Evolutionary conservation across 1,139 yeast genomes (phyloP), one percentile per base, ranked within the genome.

Genomic region (Candida albicans): DNA sequence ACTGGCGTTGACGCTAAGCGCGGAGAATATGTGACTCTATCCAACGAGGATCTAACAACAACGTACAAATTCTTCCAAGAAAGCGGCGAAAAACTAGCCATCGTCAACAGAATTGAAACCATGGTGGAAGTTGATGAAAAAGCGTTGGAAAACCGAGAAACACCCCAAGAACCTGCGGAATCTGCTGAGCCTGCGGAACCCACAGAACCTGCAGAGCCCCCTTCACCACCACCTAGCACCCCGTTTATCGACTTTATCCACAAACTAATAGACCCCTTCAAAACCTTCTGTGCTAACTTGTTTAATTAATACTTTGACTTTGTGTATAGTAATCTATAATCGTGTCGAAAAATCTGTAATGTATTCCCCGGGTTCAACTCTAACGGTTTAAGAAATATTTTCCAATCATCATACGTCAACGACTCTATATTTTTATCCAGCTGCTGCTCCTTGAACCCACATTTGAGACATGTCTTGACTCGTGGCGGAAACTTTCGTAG

Each of bases 21-120:
- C 33, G 91, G 90, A 0, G 61, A 62, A 43, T 82, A 62, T 54
- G 73, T 81, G 9, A 54, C 64, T 2, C 57, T 84, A 8, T 46
- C 64, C 2, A 68, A 66, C 5, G 57, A 64, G 0, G 77, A 77
- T 34, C 53, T 77, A 43, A 52, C 53, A 11, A 65, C 76, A 2
- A 62, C 62, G 1, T 73, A 51, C 51, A 62, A 62, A 34, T 67
- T 80, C 3, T 61, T 57, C 36, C 68, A 65, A 31, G 52, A 58
- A 1, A 68, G 72, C 49, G 81, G 82, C 0, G 58, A 57, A 2
- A 53, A 50, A 2, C 64, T 61, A 45, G 45, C 42, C 13, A 50
- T 54, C 6, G 38, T 45, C 4, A 52, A 56, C 9, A 47, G 47
- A 8, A 58, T 70, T 30, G 54, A 55, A 10, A 45, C 52, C 9